Evolutionary conservation across 495 filamentous ascomycete genomes (phyloP).

Genomic region (Hypoxylon perforatum): DNA sequence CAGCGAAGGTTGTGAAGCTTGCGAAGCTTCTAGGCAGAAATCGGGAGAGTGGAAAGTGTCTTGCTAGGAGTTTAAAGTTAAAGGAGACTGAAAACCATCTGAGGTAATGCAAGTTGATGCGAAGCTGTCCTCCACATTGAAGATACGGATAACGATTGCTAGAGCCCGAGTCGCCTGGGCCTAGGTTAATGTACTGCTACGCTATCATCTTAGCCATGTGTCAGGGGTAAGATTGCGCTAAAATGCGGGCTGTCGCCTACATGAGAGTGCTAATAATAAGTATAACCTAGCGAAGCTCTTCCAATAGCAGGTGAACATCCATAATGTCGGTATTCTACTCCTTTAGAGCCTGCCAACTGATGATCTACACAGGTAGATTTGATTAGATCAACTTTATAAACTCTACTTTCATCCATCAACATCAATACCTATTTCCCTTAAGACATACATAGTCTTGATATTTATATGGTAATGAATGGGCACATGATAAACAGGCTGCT

Average conservation of each 20-base stretch:
- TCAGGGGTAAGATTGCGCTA: conserved; percentile 33
- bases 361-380: no score
- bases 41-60: not conserved
- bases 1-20: no score
- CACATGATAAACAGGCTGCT: not conserved
- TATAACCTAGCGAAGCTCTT: not conserved
- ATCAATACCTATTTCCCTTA: no score
- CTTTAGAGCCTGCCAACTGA: no score
- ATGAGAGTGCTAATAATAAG: not conserved
- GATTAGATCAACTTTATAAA: no score
- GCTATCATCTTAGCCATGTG: conserved; percentile 15
- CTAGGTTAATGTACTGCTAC: conserved; percentile 3
- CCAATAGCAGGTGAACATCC: no score
- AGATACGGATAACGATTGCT: conserved; percentile 14
- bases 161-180: not conserved
- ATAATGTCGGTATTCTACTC: no score
- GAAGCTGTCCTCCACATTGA: conserved; percentile 19
- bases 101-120: conserved; percentile 3
- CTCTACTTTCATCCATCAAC: no score
- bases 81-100: not conserved
- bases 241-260: conserved; percentile 15
- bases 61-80: not conserved
- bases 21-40: not conserved
- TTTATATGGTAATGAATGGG: no score
- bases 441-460: no score